Evolutionary conservation across 1,284 basidiomycete species (phyloP).

Genomic region (Naganishia liquefaciens): DNA sequence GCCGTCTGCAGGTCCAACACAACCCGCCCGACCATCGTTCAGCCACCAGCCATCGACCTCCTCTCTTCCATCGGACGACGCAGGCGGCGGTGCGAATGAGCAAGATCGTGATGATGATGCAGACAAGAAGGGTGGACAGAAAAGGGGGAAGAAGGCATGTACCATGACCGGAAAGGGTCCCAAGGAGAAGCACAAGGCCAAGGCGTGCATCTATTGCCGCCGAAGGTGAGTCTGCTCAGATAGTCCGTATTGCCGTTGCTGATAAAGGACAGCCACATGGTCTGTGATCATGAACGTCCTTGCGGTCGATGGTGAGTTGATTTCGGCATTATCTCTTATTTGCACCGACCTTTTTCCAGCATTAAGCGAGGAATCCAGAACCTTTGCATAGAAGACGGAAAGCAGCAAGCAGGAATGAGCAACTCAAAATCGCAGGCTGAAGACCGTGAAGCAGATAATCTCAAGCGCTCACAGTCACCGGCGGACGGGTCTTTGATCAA

Average conservation of each 20-base stretch:
- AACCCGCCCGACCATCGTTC: conserved; percentile 4
- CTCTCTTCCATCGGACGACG: conserved; percentile 13
- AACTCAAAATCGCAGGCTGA: not conserved
- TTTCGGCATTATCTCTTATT: conserved; percentile 13
- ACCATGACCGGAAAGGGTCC: conserved; percentile 59
- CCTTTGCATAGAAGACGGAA: conserved; percentile 75
- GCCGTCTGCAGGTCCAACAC: no score
- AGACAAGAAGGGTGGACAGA: conserved; percentile 30
- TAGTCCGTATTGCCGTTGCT: conserved; percentile 19
- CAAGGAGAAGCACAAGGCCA: conserved; percentile 63
- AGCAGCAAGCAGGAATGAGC: conserved; percentile 6
- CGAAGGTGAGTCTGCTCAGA: conserved; percentile 59
- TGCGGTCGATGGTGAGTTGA: conserved; percentile 80
- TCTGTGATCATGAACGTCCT: conserved; percentile 79
- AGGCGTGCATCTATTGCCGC: conserved; percentile 90
- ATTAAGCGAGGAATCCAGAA: conserved; percentile 90
- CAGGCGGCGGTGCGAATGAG: not conserved
- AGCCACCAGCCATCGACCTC: conserved; percentile 17
- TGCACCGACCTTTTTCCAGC: conserved; percentile 54
- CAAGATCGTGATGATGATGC: conserved; percentile 14
- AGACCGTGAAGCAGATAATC: not conserved
- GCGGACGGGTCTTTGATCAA: conserved; percentile 1
- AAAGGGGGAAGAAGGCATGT: conserved; percentile 61
- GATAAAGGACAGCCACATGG: conserved; percentile 60
- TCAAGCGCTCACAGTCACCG: conserved; percentile 18